These are phyloP conservation scores for Ceratocystis cubensis DNA, from an alignment of 2,329 filamentous ascomycete species.

Conservation along the genomic window DNA sequence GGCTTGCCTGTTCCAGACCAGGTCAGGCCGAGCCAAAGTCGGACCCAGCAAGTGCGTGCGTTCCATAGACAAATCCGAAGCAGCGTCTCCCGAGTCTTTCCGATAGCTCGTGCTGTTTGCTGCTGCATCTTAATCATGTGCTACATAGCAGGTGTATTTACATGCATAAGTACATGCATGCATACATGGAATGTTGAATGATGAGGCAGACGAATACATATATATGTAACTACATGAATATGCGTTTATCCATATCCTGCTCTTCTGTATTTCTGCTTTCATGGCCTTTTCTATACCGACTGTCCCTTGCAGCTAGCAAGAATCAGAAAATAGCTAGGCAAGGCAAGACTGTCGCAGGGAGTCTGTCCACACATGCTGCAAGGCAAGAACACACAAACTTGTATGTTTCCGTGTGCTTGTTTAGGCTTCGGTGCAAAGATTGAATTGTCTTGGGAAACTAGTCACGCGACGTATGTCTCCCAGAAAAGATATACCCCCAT, in stretches of 20 bases:
- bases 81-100: conserved; percentile 9
- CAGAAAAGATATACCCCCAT: background rate
- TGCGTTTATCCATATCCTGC: background rate
- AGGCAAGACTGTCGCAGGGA: background rate
- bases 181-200: background rate
- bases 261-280: background rate
- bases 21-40: background rate
- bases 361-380: background rate
- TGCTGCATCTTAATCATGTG: conserved; percentile 7
- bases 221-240: background rate
- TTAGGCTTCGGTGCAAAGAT: too few species aligned
- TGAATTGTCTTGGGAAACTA: background rate
- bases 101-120: conserved; percentile 11
- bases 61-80: background rate
- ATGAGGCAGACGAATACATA: background rate
- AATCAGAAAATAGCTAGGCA: background rate
- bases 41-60: background rate
- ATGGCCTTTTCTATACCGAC: background rate
- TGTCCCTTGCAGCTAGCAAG: background rate
- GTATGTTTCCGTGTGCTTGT: background rate
- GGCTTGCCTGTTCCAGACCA: background rate
- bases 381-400: background rate
- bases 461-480: background rate
- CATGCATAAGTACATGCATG: background rate
- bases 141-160: background rate